Base-by-base conservation (phyloP, 1,284 basidiomycete genomes). In the Hemileia vastatrix region DNA sequence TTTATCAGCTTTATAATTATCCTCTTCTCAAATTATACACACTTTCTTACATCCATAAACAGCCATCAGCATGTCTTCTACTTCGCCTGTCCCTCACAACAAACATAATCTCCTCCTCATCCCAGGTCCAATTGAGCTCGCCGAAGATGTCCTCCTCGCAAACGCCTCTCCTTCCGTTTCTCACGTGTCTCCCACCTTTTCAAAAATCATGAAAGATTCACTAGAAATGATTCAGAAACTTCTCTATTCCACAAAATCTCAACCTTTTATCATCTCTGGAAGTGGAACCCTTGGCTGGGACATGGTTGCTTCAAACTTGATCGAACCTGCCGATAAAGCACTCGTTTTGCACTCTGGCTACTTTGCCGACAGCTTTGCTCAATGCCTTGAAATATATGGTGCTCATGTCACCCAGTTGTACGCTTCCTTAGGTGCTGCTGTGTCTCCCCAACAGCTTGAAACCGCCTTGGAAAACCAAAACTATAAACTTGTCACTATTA, bases 281-380 rank as follows among this genome's bases (percentile, higher is more conserved):
- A 88, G 86, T 54, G 93, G 93, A n/a, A 97, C 93, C 2, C 80
- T 97, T 43, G 93, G 93, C 33, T 95, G 93, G 91, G 80, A 68
- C 52, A 69, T 87, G 83, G 85, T 88, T 44, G 84, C 85, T 0
- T 82, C 87, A 27, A 95, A 96, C 77, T 81, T 95, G 50, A 79
- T 94, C 23, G 81, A 83, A 77, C 81, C 83, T 1, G 87, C 85
- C 54, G 89, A 95, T 70, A 81, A 86, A 62, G 88, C 82, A 9
- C 55, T 63, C 36, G 61, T 63, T 21, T 47, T 63, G 8, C 43
- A 43, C 69, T 85, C 82, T 50, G 91, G 91, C 13, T 94, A 93
- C 80, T 94, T 95, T 76, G 90, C 87, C 18, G 88, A 91, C 71
- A 83, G 85, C 68, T 90, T 91, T 70, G 80, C n/a, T 44, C 70